Evolutionary conservation across 2,329 filamentous ascomycete species (phyloP).

Genomic region (Penicillium rolfsii): DNA sequence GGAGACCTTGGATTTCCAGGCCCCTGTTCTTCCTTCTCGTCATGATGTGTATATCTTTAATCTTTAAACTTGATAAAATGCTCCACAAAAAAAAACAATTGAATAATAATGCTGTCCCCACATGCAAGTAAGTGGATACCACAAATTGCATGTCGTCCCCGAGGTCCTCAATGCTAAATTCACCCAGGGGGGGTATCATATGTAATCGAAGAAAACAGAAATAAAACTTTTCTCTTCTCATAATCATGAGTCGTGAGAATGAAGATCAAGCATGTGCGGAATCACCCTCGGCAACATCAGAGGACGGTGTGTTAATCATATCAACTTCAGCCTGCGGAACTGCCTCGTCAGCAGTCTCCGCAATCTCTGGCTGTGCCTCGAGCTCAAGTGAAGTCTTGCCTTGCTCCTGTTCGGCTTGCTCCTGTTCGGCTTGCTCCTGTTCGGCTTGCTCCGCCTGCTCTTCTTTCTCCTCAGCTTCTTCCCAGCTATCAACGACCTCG

Average conservation of each 20-base stretch:
- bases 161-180: conserved; percentile 22
- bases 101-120: background rate
- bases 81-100: background rate
- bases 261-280: background rate
- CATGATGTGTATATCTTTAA: background rate
- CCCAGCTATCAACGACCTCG: conserved; percentile 52
- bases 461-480: conserved; percentile 50
- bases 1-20: too few relatives aligned
- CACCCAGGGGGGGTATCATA: conserved; percentile 16
- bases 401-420: conserved; percentile 13
- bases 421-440: conserved; percentile 16
- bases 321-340: background rate
- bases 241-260: conserved; percentile 18
- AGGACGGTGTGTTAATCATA: background rate
- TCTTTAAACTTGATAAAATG: background rate
- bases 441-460: conserved; percentile 41
- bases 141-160: conserved; percentile 6
- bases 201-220: conserved; percentile 10
- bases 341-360: background rate
- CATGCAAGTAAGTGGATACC: conserved; percentile 9
- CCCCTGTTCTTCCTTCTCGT: too few relatives aligned
- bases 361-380: background rate
- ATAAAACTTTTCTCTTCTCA: conserved; percentile 9
- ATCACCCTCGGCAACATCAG: background rate
- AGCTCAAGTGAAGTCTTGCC: conserved; percentile 8